phyloP scores from a whole-genome alignment of 306 rosid genomes.

The Notholithocarpus densiflorus region DNA sequence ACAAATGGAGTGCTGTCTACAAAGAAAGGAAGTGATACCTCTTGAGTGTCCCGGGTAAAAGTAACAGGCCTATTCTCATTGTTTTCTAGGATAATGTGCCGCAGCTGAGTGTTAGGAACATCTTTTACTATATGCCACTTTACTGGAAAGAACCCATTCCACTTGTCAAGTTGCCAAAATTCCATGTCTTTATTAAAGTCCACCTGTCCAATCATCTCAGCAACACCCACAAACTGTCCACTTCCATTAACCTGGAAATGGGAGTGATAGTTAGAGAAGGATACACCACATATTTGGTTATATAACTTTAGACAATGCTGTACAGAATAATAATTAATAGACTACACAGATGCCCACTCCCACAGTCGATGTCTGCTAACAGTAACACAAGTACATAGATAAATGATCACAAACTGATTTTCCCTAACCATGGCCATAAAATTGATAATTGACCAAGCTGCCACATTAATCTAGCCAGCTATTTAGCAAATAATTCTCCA shows the following conservation, averaged over 20 bases:
- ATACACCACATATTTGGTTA: too few species aligned
- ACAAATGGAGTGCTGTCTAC: neutral
- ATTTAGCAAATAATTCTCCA: neutral
- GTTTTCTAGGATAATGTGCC: constrained; percentile 59
- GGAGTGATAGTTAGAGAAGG: neutral
- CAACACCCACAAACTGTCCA: constrained; percentile 80
- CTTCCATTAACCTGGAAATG: constrained; percentile 71
- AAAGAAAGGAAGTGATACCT: constrained; percentile 47
- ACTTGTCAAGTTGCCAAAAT: constrained; percentile 75
- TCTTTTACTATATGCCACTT: constrained; percentile 81
- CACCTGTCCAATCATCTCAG: constrained; percentile 78
- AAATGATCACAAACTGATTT: constrained; percentile 5
- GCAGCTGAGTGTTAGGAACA: constrained; percentile 60
- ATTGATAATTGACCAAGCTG: too few species aligned
- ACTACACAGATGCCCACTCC: neutral
- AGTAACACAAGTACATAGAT: neutral
- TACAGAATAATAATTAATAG: neutral
- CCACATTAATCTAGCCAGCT: neutral
- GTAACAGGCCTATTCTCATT: constrained; percentile 73
- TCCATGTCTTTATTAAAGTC: constrained; percentile 74
- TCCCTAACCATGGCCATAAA: too few species aligned
- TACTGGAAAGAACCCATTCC: constrained; percentile 82
- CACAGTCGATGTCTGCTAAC: constrained; percentile 9
- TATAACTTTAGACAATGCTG: neutral
- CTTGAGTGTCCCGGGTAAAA: constrained; percentile 81